Percentiles rank a stretch among this genome's conserved stretches.
These are phyloP conservation scores for Royoungia palumana DNA, from an alignment of 768 basidiomycete species.

Conservation along the genomic window DNA sequence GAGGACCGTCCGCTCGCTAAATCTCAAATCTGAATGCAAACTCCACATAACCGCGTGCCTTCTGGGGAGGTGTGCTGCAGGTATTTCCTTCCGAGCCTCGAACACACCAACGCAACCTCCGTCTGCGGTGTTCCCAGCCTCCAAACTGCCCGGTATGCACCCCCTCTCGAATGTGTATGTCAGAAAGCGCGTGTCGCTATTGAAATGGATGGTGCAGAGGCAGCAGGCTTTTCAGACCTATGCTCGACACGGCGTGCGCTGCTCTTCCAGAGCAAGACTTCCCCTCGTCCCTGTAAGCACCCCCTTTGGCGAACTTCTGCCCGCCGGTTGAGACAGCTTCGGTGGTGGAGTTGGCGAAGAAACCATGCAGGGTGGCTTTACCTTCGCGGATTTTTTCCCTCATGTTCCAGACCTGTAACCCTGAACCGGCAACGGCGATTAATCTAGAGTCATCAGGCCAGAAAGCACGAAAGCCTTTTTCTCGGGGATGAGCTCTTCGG, in stretches of 20 bases:
- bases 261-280: conserved; percentile 23
- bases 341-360: conserved; percentile 26
- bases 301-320: conserved; percentile 22
- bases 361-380: conserved; percentile 21
- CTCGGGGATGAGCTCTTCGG: conserved; percentile 16
- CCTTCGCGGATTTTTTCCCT: conserved; percentile 19
- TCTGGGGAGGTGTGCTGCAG: conserved; percentile 25
- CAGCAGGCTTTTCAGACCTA: conserved; percentile 23
- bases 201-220: conserved; percentile 22
- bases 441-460: conserved; percentile 26
- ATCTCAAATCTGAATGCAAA: conserved; percentile 25
- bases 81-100: conserved; percentile 22
- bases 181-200: conserved; percentile 15
- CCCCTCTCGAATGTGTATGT: conserved; percentile 22
- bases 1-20: conserved; percentile 13
- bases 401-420: conserved; percentile 26
- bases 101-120: conserved; percentile 15
- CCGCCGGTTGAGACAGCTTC: conserved; percentile 24
- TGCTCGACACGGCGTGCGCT: conserved; percentile 20
- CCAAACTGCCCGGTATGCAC: conserved; percentile 25
- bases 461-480: conserved; percentile 18
- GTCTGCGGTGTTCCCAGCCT: conserved; percentile 14
- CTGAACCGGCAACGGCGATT: conserved; percentile 24
- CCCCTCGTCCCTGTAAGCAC: conserved; percentile 25
- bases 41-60: conserved; percentile 20